Base-by-base conservation (phyloP, 1,139 yeast genomes). In the Blastobotrys apis region DNA sequence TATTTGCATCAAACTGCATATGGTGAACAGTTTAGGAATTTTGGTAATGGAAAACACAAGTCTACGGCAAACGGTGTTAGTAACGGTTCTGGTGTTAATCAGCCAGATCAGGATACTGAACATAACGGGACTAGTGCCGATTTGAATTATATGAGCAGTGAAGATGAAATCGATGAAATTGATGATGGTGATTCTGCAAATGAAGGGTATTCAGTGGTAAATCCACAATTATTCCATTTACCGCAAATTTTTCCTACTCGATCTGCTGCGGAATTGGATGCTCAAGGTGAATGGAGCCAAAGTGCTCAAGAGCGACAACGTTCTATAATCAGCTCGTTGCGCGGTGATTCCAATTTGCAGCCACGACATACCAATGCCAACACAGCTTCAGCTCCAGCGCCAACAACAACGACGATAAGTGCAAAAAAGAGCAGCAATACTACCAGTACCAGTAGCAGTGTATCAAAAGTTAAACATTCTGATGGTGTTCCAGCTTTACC, bases 161-260 rank as follows among this genome's bases (percentile, higher is more conserved):
- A 20, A 8, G 40, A 22, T 16, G 34, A 32, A 17, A 33, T n/a
- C n/a, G 32, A 20, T 34, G 27, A 39, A 2, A 26, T 40, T 17
- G 39, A 39, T 1, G 47, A 39, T 33, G 27, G 43, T n/a, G 21
- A 10, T 13, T 15, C 10, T 30, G 20, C 19, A 13, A 27, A 38
- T 25, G 37, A 38, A 1, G 42, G 37, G 31, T 23, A 40, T 9
- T 42, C 31, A 21, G 20, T n/a, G 30, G 37, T 42, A 19, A 43
- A 33, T 23, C 45, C 54, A 2, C 32, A 47, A 16, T 36, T 29
- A 33, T 51, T 49, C 41, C 43, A 48, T 20, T 45, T 57, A 26
- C 60, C 60, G 2, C 59, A 56, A 39, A 48, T 57, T 8, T 54
- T 49, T 43, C 57, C 59, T 4, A 48, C 58, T 16, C 55, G 60